phyloP scores from a whole-genome alignment of 345 rosid species.

The Hevea brasiliensis region DNA sequence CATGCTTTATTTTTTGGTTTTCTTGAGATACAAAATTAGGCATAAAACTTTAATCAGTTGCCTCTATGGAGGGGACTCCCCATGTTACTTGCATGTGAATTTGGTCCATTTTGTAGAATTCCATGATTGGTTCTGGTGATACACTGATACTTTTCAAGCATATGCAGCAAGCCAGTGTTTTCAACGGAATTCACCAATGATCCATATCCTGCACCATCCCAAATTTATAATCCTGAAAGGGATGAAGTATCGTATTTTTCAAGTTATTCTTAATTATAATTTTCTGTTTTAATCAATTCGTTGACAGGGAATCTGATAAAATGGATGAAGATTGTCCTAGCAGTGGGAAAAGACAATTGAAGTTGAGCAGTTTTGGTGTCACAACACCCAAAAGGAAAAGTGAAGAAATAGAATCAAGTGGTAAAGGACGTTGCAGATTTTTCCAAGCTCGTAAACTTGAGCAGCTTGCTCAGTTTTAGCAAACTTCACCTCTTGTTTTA shows the following conservation, averaged over 20 bases:
- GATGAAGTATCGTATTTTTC: too few species aligned
- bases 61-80: background rate
- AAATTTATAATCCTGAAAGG: too few species aligned
- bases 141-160: background rate
- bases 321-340: slow-evolving; percentile 51
- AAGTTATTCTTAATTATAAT: too few species aligned
- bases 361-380: slow-evolving; percentile 70
- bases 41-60: slow-evolving; percentile 2
- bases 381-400: slow-evolving; percentile 57
- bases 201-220: too few species aligned
- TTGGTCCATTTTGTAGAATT: too few species aligned
- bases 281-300: background rate
- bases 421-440: slow-evolving; percentile 86
- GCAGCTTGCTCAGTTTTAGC: slow-evolving; percentile 66
- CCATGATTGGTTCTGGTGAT: too few species aligned
- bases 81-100: slow-evolving; percentile 5
- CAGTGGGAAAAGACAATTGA: slow-evolving; percentile 60
- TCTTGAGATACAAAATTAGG: background rate
- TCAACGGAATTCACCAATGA: too few species aligned
- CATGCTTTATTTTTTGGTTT: background rate
- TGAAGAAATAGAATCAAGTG: slow-evolving; percentile 78
- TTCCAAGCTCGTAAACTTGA: slow-evolving; percentile 75
- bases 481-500: background rate
- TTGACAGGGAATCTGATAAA: slow-evolving; percentile 67
- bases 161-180: background rate